phyloP scores from a whole-genome alignment of 2,329 filamentous ascomycete species.

The Juglanconis sp. region DNA sequence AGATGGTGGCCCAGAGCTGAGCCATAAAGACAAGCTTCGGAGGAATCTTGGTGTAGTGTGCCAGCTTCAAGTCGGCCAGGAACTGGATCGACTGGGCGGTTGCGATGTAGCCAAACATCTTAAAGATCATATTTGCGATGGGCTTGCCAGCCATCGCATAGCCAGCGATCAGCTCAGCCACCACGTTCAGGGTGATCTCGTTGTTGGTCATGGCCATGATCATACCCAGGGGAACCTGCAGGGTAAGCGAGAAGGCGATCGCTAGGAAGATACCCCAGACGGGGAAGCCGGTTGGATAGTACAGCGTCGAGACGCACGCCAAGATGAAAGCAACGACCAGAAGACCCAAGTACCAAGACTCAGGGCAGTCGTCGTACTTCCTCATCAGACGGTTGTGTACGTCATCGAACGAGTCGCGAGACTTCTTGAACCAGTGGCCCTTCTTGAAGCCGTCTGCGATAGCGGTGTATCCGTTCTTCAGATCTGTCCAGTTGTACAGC shows the following conservation, averaged over 20 bases:
- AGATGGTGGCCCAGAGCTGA: constrained; percentile 55
- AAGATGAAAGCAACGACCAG: constrained; percentile 28
- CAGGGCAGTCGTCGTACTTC: constrained; percentile 22
- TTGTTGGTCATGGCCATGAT: constrained; percentile 41
- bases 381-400: constrained; percentile 46
- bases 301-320: constrained; percentile 28
- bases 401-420: constrained; percentile 26
- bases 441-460: constrained; percentile 43
- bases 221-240: constrained; percentile 43
- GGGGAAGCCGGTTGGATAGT: constrained; percentile 37
- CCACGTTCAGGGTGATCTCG: constrained; percentile 40
- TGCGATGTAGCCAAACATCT: constrained; percentile 33
- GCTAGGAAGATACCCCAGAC: constrained; percentile 41
- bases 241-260: constrained; percentile 37
- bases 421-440: constrained; percentile 32
- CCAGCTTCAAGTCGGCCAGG: constrained; percentile 31
- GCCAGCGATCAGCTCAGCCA: constrained; percentile 48
- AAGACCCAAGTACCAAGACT: constrained; percentile 29
- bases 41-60: constrained; percentile 56
- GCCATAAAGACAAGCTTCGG: constrained; percentile 57
- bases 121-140: constrained; percentile 47
- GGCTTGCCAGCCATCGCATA: constrained; percentile 40
- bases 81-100: constrained; percentile 51
- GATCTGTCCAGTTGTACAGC: constrained; percentile 52
- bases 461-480: constrained; percentile 46